These are phyloP conservation scores for Chlamydomonas schloesseri DNA, from an alignment of 139 green algal species.

Conservation along the genomic window DNA sequence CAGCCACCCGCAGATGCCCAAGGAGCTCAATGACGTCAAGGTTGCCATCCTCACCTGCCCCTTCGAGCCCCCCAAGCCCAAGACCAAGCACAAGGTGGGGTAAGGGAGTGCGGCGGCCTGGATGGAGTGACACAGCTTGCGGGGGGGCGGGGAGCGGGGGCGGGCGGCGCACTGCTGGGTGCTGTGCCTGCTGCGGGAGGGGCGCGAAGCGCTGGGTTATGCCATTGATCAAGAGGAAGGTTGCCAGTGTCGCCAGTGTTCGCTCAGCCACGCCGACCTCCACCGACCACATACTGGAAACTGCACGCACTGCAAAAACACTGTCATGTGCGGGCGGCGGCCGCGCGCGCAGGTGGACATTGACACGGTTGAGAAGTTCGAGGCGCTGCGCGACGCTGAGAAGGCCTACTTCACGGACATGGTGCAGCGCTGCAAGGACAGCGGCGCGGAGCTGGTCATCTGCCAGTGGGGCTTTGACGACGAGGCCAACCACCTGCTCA, in stretches of 20 bases:
- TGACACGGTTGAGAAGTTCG: slow-evolving; percentile 98
- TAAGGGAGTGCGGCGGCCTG: too few species aligned
- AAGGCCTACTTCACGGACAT: slow-evolving; percentile 98
- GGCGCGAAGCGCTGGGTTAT: too few species aligned
- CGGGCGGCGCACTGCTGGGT: too few species aligned
- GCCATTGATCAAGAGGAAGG: too few species aligned
- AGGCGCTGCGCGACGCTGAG: slow-evolving; percentile 90
- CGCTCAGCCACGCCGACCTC: too few species aligned
- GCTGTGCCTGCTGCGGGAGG: too few species aligned
- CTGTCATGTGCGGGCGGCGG: too few species aligned
- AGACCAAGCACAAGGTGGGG: slow-evolving; percentile 99
- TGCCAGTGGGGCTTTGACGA: slow-evolving; percentile 99
- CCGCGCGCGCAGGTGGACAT: slow-evolving; percentile 93
- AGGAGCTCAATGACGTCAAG: slow-evolving; percentile 84
- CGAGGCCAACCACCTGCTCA: slow-evolving; percentile 99
- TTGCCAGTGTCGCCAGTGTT: too few species aligned
- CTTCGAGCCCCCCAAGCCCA: slow-evolving; percentile 99
- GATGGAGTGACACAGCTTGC: background rate
- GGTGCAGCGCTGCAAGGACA: slow-evolving; percentile 96
- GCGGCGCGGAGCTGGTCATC: slow-evolving; percentile 90
- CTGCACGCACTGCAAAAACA: too few species aligned
- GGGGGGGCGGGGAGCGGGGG: background rate
- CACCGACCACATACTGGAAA: too few species aligned
- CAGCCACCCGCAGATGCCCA: slow-evolving; percentile 88
- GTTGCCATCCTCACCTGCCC: slow-evolving; percentile 99